These are phyloP conservation scores for Linum lewisii DNA, from an alignment of 345 rosid genomes.

Conservation along the genomic window DNA sequence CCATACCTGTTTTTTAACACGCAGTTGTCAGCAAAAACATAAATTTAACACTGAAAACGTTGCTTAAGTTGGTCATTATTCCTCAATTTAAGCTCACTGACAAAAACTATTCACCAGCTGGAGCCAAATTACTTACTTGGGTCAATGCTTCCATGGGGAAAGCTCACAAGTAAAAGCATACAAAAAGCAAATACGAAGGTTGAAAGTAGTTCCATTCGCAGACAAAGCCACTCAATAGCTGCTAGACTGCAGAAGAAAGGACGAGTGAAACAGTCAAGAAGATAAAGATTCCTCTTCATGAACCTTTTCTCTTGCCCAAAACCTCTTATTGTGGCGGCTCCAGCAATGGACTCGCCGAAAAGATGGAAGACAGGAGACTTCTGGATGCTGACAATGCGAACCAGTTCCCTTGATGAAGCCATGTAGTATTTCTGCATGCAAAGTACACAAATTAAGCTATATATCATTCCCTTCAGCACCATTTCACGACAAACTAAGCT, in stretches of 20 bases:
- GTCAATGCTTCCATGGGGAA: slow-evolving; percentile 91
- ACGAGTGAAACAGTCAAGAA: slow-evolving; percentile 96
- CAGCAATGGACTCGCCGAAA: slow-evolving; percentile 98
- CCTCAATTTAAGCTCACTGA: neutral
- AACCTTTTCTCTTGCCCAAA: slow-evolving; percentile 96
- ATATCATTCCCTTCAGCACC: neutral
- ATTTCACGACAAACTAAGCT: neutral
- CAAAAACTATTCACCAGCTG: neutral
- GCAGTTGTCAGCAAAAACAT: slow-evolving; percentile 11
- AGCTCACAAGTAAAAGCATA: slow-evolving; percentile 95
- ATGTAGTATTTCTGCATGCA: slow-evolving; percentile 91
- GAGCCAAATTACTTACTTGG: slow-evolving; percentile 56
- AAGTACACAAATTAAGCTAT: neutral
- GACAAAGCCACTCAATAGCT: slow-evolving; percentile 98
- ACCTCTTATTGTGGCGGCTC: slow-evolving; percentile 98
- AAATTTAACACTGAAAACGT: neutral
- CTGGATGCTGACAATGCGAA: slow-evolving; percentile 97
- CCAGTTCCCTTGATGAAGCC: slow-evolving; percentile 98
- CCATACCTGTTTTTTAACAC: slow-evolving; percentile 62
- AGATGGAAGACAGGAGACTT: slow-evolving; percentile 95
- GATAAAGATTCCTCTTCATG: slow-evolving; percentile 93
- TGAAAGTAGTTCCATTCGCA: slow-evolving; percentile 96
- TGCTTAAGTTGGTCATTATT: neutral
- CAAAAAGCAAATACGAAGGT: slow-evolving; percentile 95
- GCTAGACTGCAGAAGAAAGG: slow-evolving; percentile 98